phyloP scores from a whole-genome alignment of 805 yeast species.

The Hanseniaspora valbyensis region DNA sequence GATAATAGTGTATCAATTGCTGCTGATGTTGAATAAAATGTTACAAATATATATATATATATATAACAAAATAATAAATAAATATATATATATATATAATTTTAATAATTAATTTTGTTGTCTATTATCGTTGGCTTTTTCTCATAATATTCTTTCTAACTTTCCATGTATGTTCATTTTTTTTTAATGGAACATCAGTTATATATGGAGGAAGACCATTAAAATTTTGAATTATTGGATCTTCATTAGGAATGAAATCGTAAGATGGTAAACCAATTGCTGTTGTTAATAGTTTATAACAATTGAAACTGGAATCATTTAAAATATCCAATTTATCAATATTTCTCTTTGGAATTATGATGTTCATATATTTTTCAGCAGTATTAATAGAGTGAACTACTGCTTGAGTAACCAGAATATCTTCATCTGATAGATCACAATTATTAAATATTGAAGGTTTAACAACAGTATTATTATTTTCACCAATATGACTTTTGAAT shows the following conservation, averaged over 20 bases:
- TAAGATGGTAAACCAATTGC: slow-evolving; percentile 54
- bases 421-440: neutral
- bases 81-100: neutral
- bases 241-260: slow-evolving; percentile 35
- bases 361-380: slow-evolving; percentile 33
- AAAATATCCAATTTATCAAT: slow-evolving; percentile 19
- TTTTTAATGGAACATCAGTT: slow-evolving; percentile 20
- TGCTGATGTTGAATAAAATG: neutral
- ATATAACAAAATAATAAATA: no score
- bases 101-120: no score
- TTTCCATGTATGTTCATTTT: slow-evolving; percentile 47
- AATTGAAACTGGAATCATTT: slow-evolving; percentile 29
- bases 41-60: no score
- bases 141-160: slow-evolving; percentile 46
- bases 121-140: slow-evolving; percentile 30
- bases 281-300: slow-evolving; percentile 32
- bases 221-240: slow-evolving; percentile 19
- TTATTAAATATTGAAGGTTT: slow-evolving; percentile 23
- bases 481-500: slow-evolving; percentile 16
- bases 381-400: slow-evolving; percentile 57
- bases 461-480: slow-evolving; percentile 18
- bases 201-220: slow-evolving; percentile 16
- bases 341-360: slow-evolving; percentile 41
- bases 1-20: neutral
- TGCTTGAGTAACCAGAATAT: slow-evolving; percentile 26